Evolutionary conservation across 345 rosid species (phyloP).

Genomic region (Populus pruinosa): DNA sequence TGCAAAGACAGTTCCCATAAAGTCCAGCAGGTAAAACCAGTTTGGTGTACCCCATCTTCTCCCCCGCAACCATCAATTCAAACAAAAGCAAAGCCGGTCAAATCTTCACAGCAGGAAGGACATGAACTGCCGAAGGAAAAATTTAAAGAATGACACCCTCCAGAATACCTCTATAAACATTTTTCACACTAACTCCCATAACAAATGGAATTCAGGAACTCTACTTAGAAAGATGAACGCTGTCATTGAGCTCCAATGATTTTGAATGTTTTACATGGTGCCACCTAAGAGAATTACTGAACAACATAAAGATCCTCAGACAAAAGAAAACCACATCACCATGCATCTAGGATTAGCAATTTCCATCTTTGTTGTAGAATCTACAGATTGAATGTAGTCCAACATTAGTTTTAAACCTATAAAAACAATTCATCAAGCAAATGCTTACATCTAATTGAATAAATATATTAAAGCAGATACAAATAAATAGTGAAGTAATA

Average conservation of each 20-base stretch:
- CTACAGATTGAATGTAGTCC: neutral
- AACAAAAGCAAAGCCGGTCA: neutral
- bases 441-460: neutral
- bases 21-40: neutral
- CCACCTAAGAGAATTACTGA: neutral
- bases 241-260: neutral
- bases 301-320: neutral
- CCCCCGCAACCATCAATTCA: neutral
- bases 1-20: neutral
- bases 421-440: neutral
- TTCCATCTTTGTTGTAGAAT: neutral
- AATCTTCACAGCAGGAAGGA: neutral
- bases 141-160: neutral
- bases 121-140: neutral
- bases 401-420: neutral
- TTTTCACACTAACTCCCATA: neutral
- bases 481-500: neutral
- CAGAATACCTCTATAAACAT: neutral
- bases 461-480: neutral
- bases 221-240: neutral
- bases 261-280: neutral
- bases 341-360: neutral
- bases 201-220: neutral
- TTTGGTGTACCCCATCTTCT: neutral
- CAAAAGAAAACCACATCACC: neutral